Conservation (phyloP, 176 grass and related monocot genomes). For the Oropetium thomaeum region DNA sequence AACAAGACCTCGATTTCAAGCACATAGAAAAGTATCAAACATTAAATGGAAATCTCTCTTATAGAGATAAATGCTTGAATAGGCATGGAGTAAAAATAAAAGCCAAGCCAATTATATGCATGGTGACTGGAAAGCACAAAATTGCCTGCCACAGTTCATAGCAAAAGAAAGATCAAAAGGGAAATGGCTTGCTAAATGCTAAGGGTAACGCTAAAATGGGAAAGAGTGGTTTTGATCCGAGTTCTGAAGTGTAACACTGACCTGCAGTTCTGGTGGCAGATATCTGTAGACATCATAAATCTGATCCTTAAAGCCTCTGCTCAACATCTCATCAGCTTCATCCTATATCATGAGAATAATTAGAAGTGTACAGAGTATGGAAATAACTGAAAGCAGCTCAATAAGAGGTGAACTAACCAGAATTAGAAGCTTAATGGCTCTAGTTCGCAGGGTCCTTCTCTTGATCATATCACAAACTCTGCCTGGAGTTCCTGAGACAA, state of each 20-base stretch:
- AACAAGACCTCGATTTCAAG: neutral
- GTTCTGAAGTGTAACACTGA: neutral
- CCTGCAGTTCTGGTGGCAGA: slow-evolving; percentile 85
- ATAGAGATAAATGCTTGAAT: no score
- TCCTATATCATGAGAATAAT: slow-evolving; percentile 51
- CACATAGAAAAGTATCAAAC: no score
- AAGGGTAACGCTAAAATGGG: neutral
- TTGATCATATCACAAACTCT: slow-evolving; percentile 90
- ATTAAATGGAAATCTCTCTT: no score
- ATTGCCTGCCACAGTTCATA: neutral
- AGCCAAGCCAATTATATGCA: neutral
- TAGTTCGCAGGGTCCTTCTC: slow-evolving; percentile 74
- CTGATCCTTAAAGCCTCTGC: slow-evolving; percentile 91
- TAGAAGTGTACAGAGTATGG: neutral
- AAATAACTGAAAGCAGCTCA: neutral
- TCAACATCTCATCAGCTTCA: slow-evolving; percentile 97
- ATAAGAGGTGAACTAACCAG: slow-evolving; percentile 45
- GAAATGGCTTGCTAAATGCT: neutral
- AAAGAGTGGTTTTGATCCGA: neutral
- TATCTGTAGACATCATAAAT: slow-evolving; percentile 92
- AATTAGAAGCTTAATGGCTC: slow-evolving; percentile 79
- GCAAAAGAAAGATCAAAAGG: neutral
- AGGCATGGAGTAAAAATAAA: neutral
- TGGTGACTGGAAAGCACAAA: neutral
- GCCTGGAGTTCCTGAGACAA: slow-evolving; percentile 83